Base-by-base conservation (phyloP, 148 eudicot genomes). In the Cornus kousa region DNA sequence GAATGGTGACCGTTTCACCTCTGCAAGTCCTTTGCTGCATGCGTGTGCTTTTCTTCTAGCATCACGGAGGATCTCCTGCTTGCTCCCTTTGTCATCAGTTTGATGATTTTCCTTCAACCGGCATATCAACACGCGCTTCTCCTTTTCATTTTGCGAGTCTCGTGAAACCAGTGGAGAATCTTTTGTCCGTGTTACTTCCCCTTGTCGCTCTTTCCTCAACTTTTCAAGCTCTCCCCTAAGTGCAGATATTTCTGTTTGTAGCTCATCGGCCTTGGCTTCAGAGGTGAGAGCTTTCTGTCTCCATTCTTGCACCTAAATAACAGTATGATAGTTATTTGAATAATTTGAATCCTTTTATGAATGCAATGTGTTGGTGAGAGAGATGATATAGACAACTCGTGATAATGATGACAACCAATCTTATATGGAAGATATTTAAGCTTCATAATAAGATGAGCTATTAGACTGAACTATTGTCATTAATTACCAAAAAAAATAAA, bases 271-370 rank as follows among this genome's bases (percentile, higher is more conserved):
- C 82, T 87, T 90, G 55, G 40, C 67, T 74, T 92, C 93, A 3
- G 67, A 83, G 7, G 79, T 74, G 11, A 80, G 62, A 48, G 98
- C 89, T 73, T 88, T 96, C 67, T 81, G 83, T 75, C 83, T 89
- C 98, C 95, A 96, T 77, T 89, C 93, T 78, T 84, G 83, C 72
- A 85, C 98, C 99, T 93, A 77, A 37, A 10, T 28, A 81, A 17
- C 60, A 28, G 55, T 4, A 35, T 35, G 37, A 35, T 4, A 39
- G 43, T 4, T 39, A 39, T 4, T 39, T 39, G 43, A 39, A 39
- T 39, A 39, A 39, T 39, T 39, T 39, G 43, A 39, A 39, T 39
- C 7, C 43, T 39, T 39, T 39, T 39, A 7, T 4, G 7, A 39
- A 4, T 39, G 7, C 5, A 4, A 39, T 39, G 1, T 0, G 7